These are phyloP conservation scores for Taiozyma sp. DNA, from an alignment of 1,139 yeast species.

Conservation along the genomic window DNA sequence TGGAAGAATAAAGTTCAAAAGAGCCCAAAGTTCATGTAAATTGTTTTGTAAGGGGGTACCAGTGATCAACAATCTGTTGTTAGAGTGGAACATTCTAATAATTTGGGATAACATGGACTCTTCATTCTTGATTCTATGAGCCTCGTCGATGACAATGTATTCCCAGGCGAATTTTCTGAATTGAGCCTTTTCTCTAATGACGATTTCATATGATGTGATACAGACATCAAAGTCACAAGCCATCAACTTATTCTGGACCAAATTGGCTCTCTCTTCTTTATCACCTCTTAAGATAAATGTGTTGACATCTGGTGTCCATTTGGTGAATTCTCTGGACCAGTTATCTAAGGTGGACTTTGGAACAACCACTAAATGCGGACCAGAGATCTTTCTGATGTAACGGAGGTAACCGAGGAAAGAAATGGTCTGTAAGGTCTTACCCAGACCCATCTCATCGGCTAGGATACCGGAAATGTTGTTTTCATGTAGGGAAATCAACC, in stretches of 20 bases:
- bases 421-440: constrained; percentile 91
- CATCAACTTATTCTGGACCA: constrained; percentile 55
- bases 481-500: constrained; percentile 79
- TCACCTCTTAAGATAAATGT: constrained; percentile 83
- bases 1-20: constrained; percentile 82
- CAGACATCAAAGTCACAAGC: constrained; percentile 82
- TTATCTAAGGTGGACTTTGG: constrained; percentile 95
- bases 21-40: constrained; percentile 93
- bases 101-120: constrained; percentile 87
- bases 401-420: constrained; percentile 85
- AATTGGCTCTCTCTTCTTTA: constrained; percentile 63
- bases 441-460: constrained; percentile 98
- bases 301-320: constrained; percentile 96
- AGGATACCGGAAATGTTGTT: constrained; percentile 83
- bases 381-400: constrained; percentile 69
- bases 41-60: constrained; percentile 97
- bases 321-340: constrained; percentile 90
- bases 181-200: constrained; percentile 76
- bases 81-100: constrained; percentile 77
- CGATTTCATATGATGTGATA: constrained; percentile 90
- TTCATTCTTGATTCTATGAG: constrained; percentile 94
- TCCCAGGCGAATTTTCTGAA: constrained; percentile 88
- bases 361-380: constrained; percentile 88
- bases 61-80: constrained; percentile 80
- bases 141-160: constrained; percentile 91